Conservation (phyloP, 2,329 filamentous ascomycete species). For the Xylaria sp. region DNA sequence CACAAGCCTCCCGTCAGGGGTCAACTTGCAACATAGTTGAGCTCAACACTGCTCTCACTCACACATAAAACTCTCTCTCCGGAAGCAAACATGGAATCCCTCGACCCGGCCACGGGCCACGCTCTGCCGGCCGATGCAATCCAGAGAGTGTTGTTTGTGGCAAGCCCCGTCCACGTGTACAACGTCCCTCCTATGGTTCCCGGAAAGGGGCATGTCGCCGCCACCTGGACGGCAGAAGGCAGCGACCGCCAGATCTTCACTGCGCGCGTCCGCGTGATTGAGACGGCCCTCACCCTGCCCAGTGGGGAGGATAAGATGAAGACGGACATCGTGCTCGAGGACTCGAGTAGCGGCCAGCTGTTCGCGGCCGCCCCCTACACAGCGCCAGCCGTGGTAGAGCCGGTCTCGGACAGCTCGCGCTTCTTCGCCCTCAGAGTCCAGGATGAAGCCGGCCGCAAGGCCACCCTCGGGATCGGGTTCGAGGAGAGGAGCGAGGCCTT, state of each 20-base stretch:
- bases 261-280: conserved; percentile 75
- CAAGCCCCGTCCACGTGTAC: conserved; percentile 79
- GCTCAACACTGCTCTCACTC: background rate
- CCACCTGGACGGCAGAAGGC: conserved; percentile 73
- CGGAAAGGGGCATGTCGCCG: conserved; percentile 77
- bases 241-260: conserved; percentile 81
- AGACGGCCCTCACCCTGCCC: conserved; percentile 63
- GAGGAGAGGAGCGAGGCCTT: conserved; percentile 86
- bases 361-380: conserved; percentile 86
- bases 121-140: conserved; percentile 75
- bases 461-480: conserved; percentile 81
- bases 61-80: background rate
- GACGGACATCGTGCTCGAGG: conserved; percentile 78
- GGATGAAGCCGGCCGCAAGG: conserved; percentile 74
- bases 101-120: conserved; percentile 72
- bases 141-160: conserved; percentile 81
- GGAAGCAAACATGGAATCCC: conserved; percentile 55
- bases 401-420: conserved; percentile 75
- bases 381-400: conserved; percentile 66
- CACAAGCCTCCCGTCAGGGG: background rate
- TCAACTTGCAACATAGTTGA: background rate
- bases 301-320: conserved; percentile 60
- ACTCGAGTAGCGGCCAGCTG: conserved; percentile 69
- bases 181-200: conserved; percentile 79
- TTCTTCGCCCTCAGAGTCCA: conserved; percentile 86